Percentiles rank a stretch among this genome's conserved stretches.
These are phyloP conservation scores for Fragosphaeria purpurea DNA, from an alignment of 2,329 filamentous ascomycete species.

Conservation along the genomic window DNA sequence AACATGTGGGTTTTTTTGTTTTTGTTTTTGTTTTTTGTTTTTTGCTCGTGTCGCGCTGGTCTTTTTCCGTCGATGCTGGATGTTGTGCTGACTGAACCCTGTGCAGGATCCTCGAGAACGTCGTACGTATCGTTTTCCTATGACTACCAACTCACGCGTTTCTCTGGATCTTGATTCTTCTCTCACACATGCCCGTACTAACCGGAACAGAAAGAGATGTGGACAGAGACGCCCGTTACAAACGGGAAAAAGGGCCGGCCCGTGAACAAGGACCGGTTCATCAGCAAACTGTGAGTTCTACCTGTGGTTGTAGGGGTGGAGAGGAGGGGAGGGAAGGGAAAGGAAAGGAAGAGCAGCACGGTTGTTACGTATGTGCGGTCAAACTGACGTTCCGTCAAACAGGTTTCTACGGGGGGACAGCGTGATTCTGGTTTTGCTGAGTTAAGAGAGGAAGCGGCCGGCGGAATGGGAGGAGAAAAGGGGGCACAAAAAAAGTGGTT, in stretches of 20 bases:
- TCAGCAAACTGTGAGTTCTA: slow-evolving; percentile 68
- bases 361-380: too few species aligned
- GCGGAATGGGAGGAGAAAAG: too few species aligned
- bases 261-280: slow-evolving; percentile 96
- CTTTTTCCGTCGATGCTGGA: too few species aligned
- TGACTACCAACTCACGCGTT: too few species aligned
- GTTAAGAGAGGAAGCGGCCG: slow-evolving; percentile 30
- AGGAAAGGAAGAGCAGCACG: too few species aligned
- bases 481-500: too few species aligned
- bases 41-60: too few species aligned
- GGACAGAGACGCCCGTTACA: slow-evolving; percentile 86
- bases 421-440: slow-evolving; percentile 77
- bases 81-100: background rate
- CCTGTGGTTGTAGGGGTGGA: background rate
- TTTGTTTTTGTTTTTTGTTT: background rate
- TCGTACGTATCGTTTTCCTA: slow-evolving; percentile 34
- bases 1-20: slow-evolving; percentile 56
- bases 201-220: slow-evolving; percentile 71
- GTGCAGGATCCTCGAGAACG: slow-evolving; percentile 23
- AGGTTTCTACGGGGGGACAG: slow-evolving; percentile 83
- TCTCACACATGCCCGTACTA: slow-evolving; percentile 54
- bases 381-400: background rate
- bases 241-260: slow-evolving; percentile 80
- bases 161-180: slow-evolving; percentile 30
- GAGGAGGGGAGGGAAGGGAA: too few species aligned